Base-by-base conservation (phyloP, 2,329 filamentous ascomycete species). In the Diplodia scrobiculata region DNA sequence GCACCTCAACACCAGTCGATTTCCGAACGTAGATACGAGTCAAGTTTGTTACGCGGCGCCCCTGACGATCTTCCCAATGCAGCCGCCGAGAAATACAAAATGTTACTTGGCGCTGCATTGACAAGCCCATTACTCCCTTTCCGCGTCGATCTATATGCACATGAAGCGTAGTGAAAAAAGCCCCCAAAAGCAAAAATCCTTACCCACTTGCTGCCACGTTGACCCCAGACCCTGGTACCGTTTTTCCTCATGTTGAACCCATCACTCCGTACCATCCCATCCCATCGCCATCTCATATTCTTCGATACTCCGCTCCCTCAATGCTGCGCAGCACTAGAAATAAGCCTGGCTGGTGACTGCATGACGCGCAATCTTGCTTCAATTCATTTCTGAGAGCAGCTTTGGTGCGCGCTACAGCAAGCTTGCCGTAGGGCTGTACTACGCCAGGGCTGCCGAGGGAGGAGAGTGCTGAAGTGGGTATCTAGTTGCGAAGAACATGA, bases 61-160 rank as follows among this genome's bases (percentile, higher is more conserved):
- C 58, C 58, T 62, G 58, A 62, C 41, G 58, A 62, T 62, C 58
- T 2, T 9, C 27, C 48, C 29, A 47, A 21, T 36, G 14, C 58
- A 51, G 58, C 5, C 48, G 45, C 45, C 45, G 27, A 50, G 29
- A 25, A 48, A 7, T 13, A 25, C 36, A 4, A 34, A 36, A 17
- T 36, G n/a, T 25, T 34, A 27, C 25, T 50, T 62, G 41, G 29
- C 41, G 27, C 41, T 51, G 58, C 48, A 62, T 62, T 62, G 21
- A 62, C 58, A 62, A 62, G n/a, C 58, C 29, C 58, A 50, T 62
- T 62, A 50, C 45, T 50, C 38, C 58, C 45, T 60, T 36, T 50
- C 13, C 36, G 25, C 54, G 58, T 47, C 58, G 58, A 50, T 62
- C 58, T 62, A 62, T 60, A 60, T 62, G 48, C 32, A 62, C 58